A percentile compares a stretch with the other conserved stretches of the same genome.
These are phyloP conservation scores for Penicillium dipodomyicola DNA, from an alignment of 495 filamentous ascomycete genomes.

Conservation along the genomic window DNA sequence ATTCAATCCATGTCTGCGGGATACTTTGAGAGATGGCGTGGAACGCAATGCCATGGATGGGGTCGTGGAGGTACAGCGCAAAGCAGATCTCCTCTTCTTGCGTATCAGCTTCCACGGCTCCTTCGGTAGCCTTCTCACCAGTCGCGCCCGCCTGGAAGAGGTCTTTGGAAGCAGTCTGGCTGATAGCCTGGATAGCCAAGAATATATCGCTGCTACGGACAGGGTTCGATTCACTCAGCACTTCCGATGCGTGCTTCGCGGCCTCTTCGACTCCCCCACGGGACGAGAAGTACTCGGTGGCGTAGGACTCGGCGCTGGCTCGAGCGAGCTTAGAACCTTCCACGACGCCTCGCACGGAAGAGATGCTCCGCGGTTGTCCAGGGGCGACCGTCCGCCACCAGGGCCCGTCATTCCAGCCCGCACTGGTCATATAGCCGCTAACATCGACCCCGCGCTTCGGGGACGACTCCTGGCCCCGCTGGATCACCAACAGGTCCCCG, in stretches of 20 bases:
- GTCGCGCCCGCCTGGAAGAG: conserved; percentile 63
- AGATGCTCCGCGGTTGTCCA: conserved; percentile 67
- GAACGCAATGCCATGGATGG: conserved; percentile 87
- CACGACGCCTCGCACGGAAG: conserved; percentile 71
- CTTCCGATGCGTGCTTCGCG: conserved; percentile 69
- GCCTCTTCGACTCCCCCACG: conserved; percentile 78
- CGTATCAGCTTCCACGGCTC: conserved; percentile 47
- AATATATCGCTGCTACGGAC: conserved; percentile 92
- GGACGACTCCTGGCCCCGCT: conserved; percentile 82
- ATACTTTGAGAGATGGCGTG: conserved; percentile 76
- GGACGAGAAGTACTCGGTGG: conserved; percentile 73
- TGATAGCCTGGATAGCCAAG: conserved; percentile 85
- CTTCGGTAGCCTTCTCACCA: conserved; percentile 54
- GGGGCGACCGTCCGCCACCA: conserved; percentile 82
- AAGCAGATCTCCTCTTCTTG: conserved; percentile 68
- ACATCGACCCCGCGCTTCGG: conserved; percentile 61
- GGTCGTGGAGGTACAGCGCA: conserved; percentile 90
- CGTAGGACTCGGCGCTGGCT: conserved; percentile 83
- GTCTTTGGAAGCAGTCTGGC: conserved; percentile 55
- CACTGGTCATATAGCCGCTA: conserved; percentile 50
- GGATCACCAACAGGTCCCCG: conserved; percentile 93
- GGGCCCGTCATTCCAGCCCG: conserved; percentile 83
- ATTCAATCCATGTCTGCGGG: conserved; percentile 84
- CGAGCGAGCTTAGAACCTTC: conserved; percentile 88
- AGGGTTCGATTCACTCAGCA: conserved; percentile 78